Conservation (phyloP, 1,284 basidiomycete species). For the Bondarzewia mesenterica region DNA sequence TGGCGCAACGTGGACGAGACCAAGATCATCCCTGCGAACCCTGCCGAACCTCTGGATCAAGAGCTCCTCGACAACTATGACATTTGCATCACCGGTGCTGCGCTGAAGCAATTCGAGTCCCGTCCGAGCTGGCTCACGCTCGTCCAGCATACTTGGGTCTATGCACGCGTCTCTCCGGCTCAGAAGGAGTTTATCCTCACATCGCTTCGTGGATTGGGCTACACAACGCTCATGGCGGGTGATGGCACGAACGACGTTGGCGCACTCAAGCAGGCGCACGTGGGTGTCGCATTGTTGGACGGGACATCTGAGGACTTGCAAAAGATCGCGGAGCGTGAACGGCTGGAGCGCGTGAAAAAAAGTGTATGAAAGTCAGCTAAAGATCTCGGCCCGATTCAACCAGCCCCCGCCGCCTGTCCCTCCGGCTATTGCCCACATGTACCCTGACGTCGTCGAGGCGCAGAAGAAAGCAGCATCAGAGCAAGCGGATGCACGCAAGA, state of each 20-base stretch:
- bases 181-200: constrained; percentile 94
- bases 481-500: constrained; percentile 57
- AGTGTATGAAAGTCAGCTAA: constrained; percentile 91
- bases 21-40: constrained; percentile 78
- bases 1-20: constrained; percentile 90
- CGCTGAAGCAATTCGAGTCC: constrained; percentile 76
- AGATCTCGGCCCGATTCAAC: constrained; percentile 80
- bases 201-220: constrained; percentile 81
- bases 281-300: constrained; percentile 89
- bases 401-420: constrained; percentile 90
- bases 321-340: constrained; percentile 89
- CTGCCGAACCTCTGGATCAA: constrained; percentile 67
- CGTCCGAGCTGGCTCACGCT: constrained; percentile 65
- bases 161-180: constrained; percentile 90
- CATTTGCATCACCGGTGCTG: constrained; percentile 90
- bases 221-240: constrained; percentile 90
- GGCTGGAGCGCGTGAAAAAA: constrained; percentile 86
- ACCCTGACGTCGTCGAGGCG: constrained; percentile 85
- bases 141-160: constrained; percentile 92
- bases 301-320: constrained; percentile 86
- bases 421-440: constrained; percentile 71
- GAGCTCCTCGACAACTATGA: constrained; percentile 81
- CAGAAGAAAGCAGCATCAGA: constrained; percentile 71
- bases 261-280: constrained; percentile 92
- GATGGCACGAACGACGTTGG: constrained; percentile 98